Conservation (phyloP, 1,284 basidiomycete species). For the Pisolithus thermaeus region DNA sequence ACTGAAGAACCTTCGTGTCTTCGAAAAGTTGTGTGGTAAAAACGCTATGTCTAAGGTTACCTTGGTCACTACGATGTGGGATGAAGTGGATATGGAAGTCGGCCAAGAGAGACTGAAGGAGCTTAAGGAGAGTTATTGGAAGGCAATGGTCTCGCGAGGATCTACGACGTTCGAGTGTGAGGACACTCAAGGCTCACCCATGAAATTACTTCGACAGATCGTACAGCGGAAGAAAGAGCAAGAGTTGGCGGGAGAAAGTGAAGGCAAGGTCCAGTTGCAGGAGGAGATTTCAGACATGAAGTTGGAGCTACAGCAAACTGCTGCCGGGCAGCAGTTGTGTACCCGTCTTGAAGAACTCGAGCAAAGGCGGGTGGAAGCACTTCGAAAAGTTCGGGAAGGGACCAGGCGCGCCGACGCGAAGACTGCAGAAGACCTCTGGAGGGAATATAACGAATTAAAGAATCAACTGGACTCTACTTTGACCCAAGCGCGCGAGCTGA, state of each 20-base stretch:
- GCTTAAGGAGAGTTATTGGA: too few species aligned
- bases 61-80: too few species aligned
- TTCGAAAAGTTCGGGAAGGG: background rate
- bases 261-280: background rate
- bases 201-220: conserved; percentile 4
- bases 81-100: too few species aligned
- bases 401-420: background rate
- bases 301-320: conserved; percentile 3
- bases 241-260: background rate
- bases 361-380: conserved; percentile 1
- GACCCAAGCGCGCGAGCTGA: background rate
- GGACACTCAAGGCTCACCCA: background rate
- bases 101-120: too few species aligned
- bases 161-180: too few species aligned
- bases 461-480: background rate
- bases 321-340: conserved; percentile 5
- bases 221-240: background rate
- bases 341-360: conserved; percentile 5
- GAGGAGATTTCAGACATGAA: conserved; percentile 8
- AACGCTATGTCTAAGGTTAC: too few species aligned
- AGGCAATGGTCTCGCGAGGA: too few species aligned
- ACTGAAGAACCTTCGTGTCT: too few species aligned
- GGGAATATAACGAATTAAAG: background rate
- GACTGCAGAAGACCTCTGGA: background rate
- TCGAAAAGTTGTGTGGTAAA: too few species aligned